Percentiles rank a stretch among this genome's conserved stretches.
These are phyloP conservation scores for Termitomyces sp. DNA, from an alignment of 768 basidiomycete genomes.

Conservation along the genomic window DNA sequence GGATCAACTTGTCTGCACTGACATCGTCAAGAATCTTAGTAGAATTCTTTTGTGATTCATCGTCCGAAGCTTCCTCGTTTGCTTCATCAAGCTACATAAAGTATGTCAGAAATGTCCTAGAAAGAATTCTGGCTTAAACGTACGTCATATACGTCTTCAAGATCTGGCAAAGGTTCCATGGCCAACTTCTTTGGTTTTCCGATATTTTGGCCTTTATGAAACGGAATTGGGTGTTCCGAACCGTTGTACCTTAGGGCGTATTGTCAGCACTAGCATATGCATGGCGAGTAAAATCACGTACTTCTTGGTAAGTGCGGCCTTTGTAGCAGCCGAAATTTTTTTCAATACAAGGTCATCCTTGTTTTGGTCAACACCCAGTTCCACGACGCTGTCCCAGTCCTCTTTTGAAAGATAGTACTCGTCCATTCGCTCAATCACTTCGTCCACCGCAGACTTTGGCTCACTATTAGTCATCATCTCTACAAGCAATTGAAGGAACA, in stretches of 20 bases:
- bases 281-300: constrained; percentile 28
- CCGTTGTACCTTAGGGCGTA: constrained; percentile 71
- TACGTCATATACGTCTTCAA: constrained; percentile 89
- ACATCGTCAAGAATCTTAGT: constrained; percentile 22
- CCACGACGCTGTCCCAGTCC: constrained; percentile 95
- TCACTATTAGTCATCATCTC: not conserved
- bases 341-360: constrained; percentile 74
- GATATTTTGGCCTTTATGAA: constrained; percentile 82
- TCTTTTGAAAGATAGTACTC: constrained; percentile 90
- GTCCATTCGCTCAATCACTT: constrained; percentile 87
- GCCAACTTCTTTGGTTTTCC: constrained; percentile 84
- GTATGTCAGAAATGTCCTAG: not conserved
- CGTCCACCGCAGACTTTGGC: constrained; percentile 68
- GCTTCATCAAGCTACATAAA: constrained; percentile 38
- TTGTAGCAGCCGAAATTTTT: constrained; percentile 77
- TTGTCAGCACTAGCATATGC: not conserved
- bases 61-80: constrained; percentile 43
- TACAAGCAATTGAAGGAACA: constrained; percentile 25
- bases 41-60: constrained; percentile 28
- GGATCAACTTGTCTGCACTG: constrained; percentile 30
- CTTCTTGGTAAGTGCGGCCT: constrained; percentile 83
- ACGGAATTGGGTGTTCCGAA: constrained; percentile 88
- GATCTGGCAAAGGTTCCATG: constrained; percentile 73
- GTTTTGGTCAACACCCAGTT: constrained; percentile 82
- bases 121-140: constrained; percentile 16